Evolutionary conservation across 2,329 filamentous ascomycete genomes (phyloP), one percentile per base, ranked within the genome.

Genomic region (Aureobasidium sp.): DNA sequence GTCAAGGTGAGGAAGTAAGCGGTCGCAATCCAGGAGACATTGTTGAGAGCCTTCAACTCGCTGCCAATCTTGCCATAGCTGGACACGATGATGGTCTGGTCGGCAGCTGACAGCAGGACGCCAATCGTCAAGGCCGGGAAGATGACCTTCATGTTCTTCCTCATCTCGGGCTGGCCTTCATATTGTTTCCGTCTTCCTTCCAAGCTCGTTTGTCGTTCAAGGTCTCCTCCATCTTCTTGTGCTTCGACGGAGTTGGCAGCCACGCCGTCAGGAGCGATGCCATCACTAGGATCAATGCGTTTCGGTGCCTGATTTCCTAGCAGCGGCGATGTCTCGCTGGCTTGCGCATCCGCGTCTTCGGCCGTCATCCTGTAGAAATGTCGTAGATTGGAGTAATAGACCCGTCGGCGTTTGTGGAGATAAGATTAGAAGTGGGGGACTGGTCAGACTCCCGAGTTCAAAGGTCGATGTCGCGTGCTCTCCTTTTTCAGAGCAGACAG

Each of bases 21-120:
- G 22, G 80, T 81, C 24, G 85, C 85, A 55, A 90, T 84, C 86
- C 86, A 90, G 49, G 80, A 85, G 3, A 85, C 88, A 59, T 79
- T 80, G 63, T 85, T 88, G 49, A 91, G 74, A 1, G 86, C 85
- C 48, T 86, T 75, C 24, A 91, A 71, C 58, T 90, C 87, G 54
- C 79, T 87, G 10, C 86, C 86, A 61, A 91, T 90, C 57, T 78
- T 81, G 45, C 84, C 85, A 66, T 90, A 90, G n/a, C 79, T 83
- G n/a, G 82, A 81, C 44, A 90, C 80, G 25, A 87, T 83, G 51
- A 90, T 80, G 0, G 88, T 88, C 66, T 90, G 85, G 63, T 91
- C 87, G 47, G 84, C 76, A 3, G 86, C 84, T 17, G 83, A 78
- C 6, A 91, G 74, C 63, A 87, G 88, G 35, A 90, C 57, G n/a